These are phyloP conservation scores for Geotrichum macrosporum DNA, from an alignment of 1,139 yeast genomes.

Conservation along the genomic window DNA sequence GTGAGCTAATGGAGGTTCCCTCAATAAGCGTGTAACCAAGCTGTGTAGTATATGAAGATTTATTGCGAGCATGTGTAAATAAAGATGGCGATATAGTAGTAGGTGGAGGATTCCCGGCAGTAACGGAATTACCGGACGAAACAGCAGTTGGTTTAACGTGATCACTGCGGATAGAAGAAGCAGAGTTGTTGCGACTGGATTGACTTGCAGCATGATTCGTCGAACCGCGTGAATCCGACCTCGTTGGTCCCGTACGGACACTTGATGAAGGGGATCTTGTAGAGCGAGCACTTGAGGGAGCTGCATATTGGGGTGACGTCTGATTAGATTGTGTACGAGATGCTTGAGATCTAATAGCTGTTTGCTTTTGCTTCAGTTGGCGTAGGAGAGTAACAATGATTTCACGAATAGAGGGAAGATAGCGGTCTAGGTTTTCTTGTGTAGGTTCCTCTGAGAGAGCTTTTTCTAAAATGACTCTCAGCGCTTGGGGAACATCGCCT, in stretches of 20 bases:
- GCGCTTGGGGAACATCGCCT: constrained; percentile 70
- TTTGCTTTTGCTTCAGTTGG: constrained; percentile 75
- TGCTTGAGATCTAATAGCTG: constrained; percentile 23
- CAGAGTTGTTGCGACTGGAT: constrained; percentile 7
- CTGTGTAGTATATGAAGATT: not conserved
- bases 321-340: not conserved
- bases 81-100: not conserved
- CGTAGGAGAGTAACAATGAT: constrained; percentile 79
- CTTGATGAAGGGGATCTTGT: constrained; percentile 15
- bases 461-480: constrained; percentile 74
- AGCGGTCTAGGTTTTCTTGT: constrained; percentile 73
- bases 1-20: not conserved
- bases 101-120: not conserved
- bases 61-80: constrained; percentile 4
- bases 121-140: not conserved
- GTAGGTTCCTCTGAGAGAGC: constrained; percentile 85
- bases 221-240: constrained; percentile 9
- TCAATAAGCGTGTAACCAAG: not conserved
- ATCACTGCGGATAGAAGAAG: constrained; percentile 1
- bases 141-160: not conserved
- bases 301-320: constrained; percentile 1
- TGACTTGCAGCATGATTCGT: not conserved
- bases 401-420: constrained; percentile 79
- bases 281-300: not conserved
- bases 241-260: not conserved